Base-by-base conservation (phyloP, 2,329 filamentous ascomycete genomes). In the Pseudocercospora ulei region DNA sequence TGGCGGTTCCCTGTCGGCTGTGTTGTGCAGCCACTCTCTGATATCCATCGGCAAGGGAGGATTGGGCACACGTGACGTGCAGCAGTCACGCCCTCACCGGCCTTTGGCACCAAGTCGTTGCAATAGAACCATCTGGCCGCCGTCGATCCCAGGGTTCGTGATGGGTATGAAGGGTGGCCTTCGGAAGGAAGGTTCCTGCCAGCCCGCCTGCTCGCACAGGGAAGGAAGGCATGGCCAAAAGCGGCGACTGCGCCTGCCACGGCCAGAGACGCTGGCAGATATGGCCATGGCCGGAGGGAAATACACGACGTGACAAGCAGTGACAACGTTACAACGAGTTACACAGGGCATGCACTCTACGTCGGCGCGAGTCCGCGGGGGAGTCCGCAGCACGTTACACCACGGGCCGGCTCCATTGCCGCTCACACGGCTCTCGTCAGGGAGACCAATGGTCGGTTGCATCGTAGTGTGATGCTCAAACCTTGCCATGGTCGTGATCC, bases 21-120 rank as follows among this genome's bases (percentile, higher is more conserved):
- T 66, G 38, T 62, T 56, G 35, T 63, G 57, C 30, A 69, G 57
- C 66, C 66, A 69, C 47, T 54, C 58, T 31, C 52, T 53, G 46
- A 69, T 64, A 46, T 69, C 63, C 65, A 68, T 68, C 39, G 39
- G 43, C 31, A 38, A 43, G 38, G 38, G 29, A 25, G 12, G 22
- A 30, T 28, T 27, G 25, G 20, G 33, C 34, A 31, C 35, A 35
- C 39, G 29, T 36, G 38, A 22, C 18, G 14, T 28, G 29, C 39
- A 34, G 34, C 19, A 30, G 17, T 29, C 22, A 17, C 13, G 12
- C 6, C 11, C 35, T 34, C 28, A 27, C 35, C 39, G 20, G 34
- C 28, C 12, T 27, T 36, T 19, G 16, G 22, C n/a, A 36, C 22
- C 38, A 23, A 22, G 12, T 16, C 31, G 27, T 23, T 18, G 29